phyloP scores from a whole-genome alignment of 495 filamentous ascomycete species.

The Pyrenopolyporus hunteri region DNA sequence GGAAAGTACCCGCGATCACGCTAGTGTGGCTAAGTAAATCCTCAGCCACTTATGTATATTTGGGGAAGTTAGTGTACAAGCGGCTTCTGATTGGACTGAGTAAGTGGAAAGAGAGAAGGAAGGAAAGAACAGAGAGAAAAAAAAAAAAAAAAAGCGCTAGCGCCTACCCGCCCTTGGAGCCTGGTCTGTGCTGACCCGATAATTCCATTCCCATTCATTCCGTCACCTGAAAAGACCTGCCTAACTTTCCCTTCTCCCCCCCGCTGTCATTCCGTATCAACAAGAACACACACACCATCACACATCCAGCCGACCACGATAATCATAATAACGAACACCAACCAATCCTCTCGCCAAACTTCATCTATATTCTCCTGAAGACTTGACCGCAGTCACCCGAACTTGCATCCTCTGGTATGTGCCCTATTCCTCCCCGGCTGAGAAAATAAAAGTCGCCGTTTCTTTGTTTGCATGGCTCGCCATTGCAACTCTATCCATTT shows the following conservation, averaged over 20 bases:
- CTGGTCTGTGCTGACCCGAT: conserved; percentile 28
- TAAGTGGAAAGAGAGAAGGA: too few relatives aligned
- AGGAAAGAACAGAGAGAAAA: conserved; percentile 1
- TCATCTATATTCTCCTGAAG: conserved; percentile 10
- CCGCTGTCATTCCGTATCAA: conserved; percentile 21
- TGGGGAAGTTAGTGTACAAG: conserved; percentile 1
- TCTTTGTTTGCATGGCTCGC: conserved; percentile 19
- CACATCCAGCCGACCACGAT: conserved; percentile 3
- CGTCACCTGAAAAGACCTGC: conserved; percentile 37
- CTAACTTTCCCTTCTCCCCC: conserved; percentile 33
- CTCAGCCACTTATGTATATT: conserved; percentile 29
- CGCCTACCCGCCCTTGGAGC: conserved; percentile 19
- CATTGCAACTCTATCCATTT: conserved; percentile 35
- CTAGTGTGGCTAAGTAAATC: conserved; percentile 24
- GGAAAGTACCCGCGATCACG: too few relatives aligned
- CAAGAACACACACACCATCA: conserved; percentile 7
- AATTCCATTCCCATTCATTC: conserved; percentile 29
- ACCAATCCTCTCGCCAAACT: not conserved
- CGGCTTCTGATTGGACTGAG: conserved; percentile 16
- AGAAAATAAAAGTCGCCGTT: conserved; percentile 19
- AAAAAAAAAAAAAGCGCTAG: conserved; percentile 20
- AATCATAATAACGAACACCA: conserved; percentile 18
- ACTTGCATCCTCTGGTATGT: conserved; percentile 19
- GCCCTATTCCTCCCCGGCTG: not conserved
- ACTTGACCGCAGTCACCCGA: conserved; percentile 2